Conservation (phyloP, 1,139 yeast species). For the Zygoascus meyerae region DNA sequence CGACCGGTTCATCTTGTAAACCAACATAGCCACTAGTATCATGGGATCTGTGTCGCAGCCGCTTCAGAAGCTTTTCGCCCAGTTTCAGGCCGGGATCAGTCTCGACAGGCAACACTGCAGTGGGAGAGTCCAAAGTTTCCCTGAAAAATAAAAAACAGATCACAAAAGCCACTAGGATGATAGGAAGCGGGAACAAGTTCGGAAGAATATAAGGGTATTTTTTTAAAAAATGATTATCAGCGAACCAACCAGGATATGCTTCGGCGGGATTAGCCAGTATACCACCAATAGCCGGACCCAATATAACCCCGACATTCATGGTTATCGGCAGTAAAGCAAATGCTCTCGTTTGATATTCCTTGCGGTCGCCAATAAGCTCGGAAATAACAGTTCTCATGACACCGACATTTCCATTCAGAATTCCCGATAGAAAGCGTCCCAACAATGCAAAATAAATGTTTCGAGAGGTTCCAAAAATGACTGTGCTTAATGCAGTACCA, state of each 20-base stretch:
- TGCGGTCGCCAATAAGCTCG: constrained; percentile 46
- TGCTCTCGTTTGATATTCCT: constrained; percentile 54
- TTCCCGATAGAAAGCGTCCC: constrained; percentile 49
- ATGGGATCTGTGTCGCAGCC: constrained; percentile 1
- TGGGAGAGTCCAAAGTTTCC: constrained; percentile 47
- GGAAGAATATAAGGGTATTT: constrained; percentile 55
- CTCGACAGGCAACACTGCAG: constrained; percentile 44
- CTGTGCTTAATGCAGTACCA: constrained; percentile 46
- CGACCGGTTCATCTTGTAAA: too few species aligned
- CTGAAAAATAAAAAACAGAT: constrained; percentile 48
- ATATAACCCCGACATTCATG: constrained; percentile 49
- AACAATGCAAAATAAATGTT: constrained; percentile 46
- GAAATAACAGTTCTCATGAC: constrained; percentile 57
- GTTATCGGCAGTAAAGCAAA: constrained; percentile 53
- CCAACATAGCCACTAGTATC: constrained; percentile 1
- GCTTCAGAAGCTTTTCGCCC: constrained; percentile 18
- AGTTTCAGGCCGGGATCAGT: constrained; percentile 42
- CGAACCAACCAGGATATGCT: constrained; percentile 23
- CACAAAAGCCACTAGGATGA: constrained; percentile 34
- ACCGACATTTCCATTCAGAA: constrained; percentile 55
- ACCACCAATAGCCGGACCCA: constrained; percentile 45
- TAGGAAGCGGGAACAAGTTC: constrained; percentile 48
- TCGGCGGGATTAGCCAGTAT: constrained; percentile 35
- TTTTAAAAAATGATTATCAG: constrained; percentile 30
- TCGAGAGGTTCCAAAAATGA: constrained; percentile 48